These are phyloP conservation scores for Persicaria tinctoria DNA, from an alignment of 148 eudicot species.

Conservation along the genomic window DNA sequence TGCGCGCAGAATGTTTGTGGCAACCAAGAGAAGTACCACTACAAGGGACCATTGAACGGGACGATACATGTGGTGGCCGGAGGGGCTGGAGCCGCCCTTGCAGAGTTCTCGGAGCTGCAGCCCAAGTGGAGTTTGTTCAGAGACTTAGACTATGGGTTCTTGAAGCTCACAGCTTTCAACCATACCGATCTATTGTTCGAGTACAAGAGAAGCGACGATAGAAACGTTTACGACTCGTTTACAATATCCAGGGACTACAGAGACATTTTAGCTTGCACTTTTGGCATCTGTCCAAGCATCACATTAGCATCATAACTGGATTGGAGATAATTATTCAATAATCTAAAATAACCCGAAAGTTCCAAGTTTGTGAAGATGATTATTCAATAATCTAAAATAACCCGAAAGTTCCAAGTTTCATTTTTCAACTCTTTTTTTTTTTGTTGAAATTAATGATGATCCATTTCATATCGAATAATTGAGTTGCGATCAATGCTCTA, in stretches of 20 bases:
- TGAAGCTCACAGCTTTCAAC: constrained; percentile 74
- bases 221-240: constrained; percentile 63
- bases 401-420: no score
- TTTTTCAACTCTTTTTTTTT: no score
- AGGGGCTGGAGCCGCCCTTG: constrained; percentile 62
- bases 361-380: no score
- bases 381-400: no score
- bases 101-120: constrained; percentile 37
- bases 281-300: constrained; percentile 49
- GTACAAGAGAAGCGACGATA: constrained; percentile 68
- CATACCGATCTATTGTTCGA: constrained; percentile 61
- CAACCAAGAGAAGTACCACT: constrained; percentile 46
- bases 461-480: no score
- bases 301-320: constrained; percentile 36
- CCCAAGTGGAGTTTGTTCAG: constrained; percentile 55
- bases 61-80: constrained; percentile 83
- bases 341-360: no score
- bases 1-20: constrained; percentile 54
- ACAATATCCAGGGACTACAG: constrained; percentile 67
- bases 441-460: no score
- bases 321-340: no score
- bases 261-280: constrained; percentile 63
- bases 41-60: constrained; percentile 65
- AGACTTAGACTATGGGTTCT: constrained; percentile 68
- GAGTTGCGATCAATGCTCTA: no score